A percentile compares a stretch with the other conserved stretches of the same genome.
Evolutionary conservation across 2,329 filamentous ascomycete species (phyloP).

Genomic region (Hymenoscyphus infarciens): DNA sequence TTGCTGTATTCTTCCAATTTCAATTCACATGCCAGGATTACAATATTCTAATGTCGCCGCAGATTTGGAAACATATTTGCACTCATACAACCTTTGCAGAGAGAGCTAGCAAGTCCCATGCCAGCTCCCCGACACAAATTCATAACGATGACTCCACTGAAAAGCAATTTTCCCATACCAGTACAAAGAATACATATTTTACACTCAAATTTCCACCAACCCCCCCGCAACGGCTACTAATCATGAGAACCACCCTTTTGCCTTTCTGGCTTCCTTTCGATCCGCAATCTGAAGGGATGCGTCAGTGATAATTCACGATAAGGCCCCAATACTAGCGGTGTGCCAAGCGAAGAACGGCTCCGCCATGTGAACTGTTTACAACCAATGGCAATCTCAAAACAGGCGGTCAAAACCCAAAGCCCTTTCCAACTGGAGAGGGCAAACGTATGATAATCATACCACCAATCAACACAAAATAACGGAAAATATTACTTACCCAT

Average conservation of each 20-base stretch:
- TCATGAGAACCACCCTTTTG: constrained; percentile 31
- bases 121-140: not conserved
- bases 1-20: no score
- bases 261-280: constrained; percentile 42
- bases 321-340: not conserved
- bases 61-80: no score
- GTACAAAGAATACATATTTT: not conserved
- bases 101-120: not conserved
- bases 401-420: not conserved
- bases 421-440: not conserved
- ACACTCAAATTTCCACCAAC: not conserved
- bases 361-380: not conserved
- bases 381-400: not conserved
- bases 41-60: no score
- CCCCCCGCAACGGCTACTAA: not conserved
- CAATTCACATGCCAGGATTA: no score
- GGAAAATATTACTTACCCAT: constrained; percentile 63
- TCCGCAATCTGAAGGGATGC: constrained; percentile 35
- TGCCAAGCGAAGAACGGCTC: not conserved
- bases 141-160: not conserved
- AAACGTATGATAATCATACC: not conserved
- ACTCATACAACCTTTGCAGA: no score
- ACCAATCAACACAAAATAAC: not conserved
- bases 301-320: not conserved
- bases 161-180: not conserved